Conservation (phyloP, 352 stramenopile species). For the Achlya hypogyna region DNA sequence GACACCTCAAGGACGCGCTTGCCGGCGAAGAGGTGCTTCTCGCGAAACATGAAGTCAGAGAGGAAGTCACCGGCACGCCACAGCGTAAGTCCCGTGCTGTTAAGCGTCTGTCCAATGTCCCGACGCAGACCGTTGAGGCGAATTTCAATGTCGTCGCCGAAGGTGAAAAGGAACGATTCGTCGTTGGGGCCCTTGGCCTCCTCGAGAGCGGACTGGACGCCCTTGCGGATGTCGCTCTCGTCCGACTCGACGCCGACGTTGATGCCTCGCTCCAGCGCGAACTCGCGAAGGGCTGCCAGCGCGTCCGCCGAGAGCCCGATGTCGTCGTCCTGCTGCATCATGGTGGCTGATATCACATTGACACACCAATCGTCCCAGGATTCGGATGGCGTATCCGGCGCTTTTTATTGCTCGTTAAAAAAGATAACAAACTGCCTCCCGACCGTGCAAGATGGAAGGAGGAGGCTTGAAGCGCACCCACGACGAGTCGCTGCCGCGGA, state of each 20-base stretch:
- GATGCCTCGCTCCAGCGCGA: slow-evolving; percentile 42
- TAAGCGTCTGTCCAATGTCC: slow-evolving; percentile 52
- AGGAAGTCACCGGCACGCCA: slow-evolving; percentile 54
- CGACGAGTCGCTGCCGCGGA: slow-evolving; percentile 32
- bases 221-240: slow-evolving; percentile 31
- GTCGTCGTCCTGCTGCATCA: slow-evolving; percentile 34
- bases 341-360: not conserved
- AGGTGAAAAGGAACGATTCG: slow-evolving; percentile 46
- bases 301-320: slow-evolving; percentile 36
- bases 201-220: slow-evolving; percentile 51
- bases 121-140: slow-evolving; percentile 41
- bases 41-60: slow-evolving; percentile 44
- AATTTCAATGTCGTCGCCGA: slow-evolving; percentile 39
- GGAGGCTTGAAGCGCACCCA: not conserved
- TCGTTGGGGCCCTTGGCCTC: slow-evolving; percentile 36
- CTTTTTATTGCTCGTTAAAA: not conserved
- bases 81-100: slow-evolving; percentile 51
- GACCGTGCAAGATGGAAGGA: slow-evolving; percentile 1
- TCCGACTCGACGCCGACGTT: slow-evolving; percentile 28
- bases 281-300: slow-evolving; percentile 42
- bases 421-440: too few relatives aligned
- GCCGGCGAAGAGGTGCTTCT: slow-evolving; percentile 22
- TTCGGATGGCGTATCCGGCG: not conserved
- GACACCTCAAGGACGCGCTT: slow-evolving; percentile 9
- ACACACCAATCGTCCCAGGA: too few relatives aligned